A percentile compares a stretch with the other conserved stretches of the same genome.
Evolutionary conservation across 345 rosid genomes (phyloP).

Genomic region (Orychophragmus violaceus): DNA sequence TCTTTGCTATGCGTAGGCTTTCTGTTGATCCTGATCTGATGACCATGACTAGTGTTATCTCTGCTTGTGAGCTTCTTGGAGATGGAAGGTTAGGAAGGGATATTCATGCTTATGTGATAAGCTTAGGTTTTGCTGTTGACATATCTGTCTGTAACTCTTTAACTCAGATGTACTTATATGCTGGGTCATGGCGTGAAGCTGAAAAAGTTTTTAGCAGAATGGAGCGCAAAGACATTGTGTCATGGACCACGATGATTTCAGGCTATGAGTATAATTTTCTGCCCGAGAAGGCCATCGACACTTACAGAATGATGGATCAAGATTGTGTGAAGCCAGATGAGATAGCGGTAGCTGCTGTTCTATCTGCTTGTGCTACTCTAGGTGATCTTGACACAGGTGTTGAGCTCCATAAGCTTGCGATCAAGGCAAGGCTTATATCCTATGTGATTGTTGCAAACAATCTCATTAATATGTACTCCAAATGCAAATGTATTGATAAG

Average conservation of each 20-base stretch:
- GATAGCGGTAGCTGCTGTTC: conserved; percentile 56
- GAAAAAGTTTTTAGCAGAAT: conserved; percentile 52
- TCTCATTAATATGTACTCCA: conserved; percentile 77
- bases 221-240: conserved; percentile 60
- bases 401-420: conserved; percentile 62
- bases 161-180: conserved; percentile 59
- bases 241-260: conserved; percentile 88
- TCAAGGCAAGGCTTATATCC: conserved; percentile 45
- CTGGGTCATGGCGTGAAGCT: conserved; percentile 47
- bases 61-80: conserved; percentile 60
- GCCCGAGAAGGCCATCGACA: conserved; percentile 49
- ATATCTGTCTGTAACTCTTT: conserved; percentile 64
- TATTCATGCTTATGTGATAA: conserved; percentile 56
- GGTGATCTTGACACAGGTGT: conserved; percentile 49
- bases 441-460: conserved; percentile 59
- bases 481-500: conserved; percentile 57
- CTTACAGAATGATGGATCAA: conserved; percentile 56
- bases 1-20: conserved; percentile 56
- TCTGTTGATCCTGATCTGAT: conserved; percentile 70
- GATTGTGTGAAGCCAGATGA: conserved; percentile 55
- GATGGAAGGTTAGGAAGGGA: conserved; percentile 57
- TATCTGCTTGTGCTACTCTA: conserved; percentile 61
- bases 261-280: conserved; percentile 51
- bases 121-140: conserved; percentile 41
- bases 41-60: conserved; percentile 81